Evolutionary conservation across 805 yeast species (phyloP).

Genomic region (Kluyveromyces aestuarii): DNA sequence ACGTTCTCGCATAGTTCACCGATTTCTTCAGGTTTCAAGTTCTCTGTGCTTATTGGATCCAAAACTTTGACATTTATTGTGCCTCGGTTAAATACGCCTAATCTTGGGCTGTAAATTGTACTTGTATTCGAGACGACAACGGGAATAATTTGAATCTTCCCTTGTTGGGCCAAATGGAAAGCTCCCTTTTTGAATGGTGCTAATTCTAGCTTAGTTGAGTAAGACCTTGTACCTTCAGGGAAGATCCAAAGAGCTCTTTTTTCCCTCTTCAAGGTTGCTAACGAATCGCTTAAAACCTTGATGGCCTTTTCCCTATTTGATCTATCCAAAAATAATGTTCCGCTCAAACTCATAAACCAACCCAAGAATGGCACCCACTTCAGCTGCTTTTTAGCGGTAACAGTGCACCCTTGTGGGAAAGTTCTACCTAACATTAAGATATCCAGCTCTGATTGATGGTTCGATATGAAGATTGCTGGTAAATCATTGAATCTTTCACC

Average conservation of each 20-base stretch:
- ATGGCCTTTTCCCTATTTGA: constrained; percentile 67
- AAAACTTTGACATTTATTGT: constrained; percentile 69
- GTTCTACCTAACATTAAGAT: constrained; percentile 70
- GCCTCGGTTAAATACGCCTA: constrained; percentile 65
- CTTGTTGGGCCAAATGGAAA: constrained; percentile 92
- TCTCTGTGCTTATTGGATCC: constrained; percentile 68
- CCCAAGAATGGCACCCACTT: constrained; percentile 86
- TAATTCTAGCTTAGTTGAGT: constrained; percentile 53
- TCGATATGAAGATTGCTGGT: constrained; percentile 77
- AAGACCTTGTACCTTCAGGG: constrained; percentile 97
- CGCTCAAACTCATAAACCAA: constrained; percentile 91
- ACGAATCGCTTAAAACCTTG: constrained; percentile 62
- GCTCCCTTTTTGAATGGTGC: constrained; percentile 96
- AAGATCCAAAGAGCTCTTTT: constrained; percentile 79
- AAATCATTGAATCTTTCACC: constrained; percentile 46
- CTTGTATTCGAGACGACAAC: constrained; percentile 82
- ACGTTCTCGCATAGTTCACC: constrained; percentile 47
- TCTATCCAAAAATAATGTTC: constrained; percentile 87
- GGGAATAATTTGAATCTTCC: constrained; percentile 83
- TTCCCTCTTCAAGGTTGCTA: constrained; percentile 46
- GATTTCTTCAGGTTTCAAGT: constrained; percentile 64
- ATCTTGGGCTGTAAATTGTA: constrained; percentile 50
- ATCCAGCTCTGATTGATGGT: constrained; percentile 89
- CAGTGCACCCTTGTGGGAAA: constrained; percentile 83
- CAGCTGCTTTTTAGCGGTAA: constrained; percentile 83